phyloP scores from a whole-genome alignment of 1,284 basidiomycete species.

The Pascua guehoae region DNA sequence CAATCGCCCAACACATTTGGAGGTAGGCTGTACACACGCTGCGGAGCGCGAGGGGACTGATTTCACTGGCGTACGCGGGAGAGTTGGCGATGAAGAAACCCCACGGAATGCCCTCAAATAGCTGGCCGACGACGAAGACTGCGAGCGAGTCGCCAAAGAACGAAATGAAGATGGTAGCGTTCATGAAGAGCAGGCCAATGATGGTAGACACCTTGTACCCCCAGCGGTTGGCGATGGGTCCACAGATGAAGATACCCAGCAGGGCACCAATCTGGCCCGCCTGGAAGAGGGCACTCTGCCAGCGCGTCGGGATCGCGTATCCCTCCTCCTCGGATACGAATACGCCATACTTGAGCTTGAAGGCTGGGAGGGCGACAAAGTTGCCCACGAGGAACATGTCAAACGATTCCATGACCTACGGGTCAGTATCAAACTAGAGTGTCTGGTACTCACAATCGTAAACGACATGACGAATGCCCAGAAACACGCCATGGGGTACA shows the following conservation, averaged over 20 bases:
- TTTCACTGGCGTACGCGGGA: conserved; percentile 32
- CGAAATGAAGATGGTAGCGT: background rate
- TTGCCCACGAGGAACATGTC: conserved; percentile 37
- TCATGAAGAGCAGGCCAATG: too few relatives aligned
- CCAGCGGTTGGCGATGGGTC: conserved; percentile 43
- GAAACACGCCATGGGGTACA: conserved; percentile 11
- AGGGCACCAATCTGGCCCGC: conserved; percentile 35
- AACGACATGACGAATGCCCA: conserved; percentile 15
- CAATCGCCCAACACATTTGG: conserved; percentile 1
- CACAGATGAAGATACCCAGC: conserved; percentile 41
- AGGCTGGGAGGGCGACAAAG: conserved; percentile 28
- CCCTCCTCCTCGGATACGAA: conserved; percentile 7
- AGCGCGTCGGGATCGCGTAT: conserved; percentile 28
- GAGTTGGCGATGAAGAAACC: conserved; percentile 14
- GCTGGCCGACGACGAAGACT: too few relatives aligned
- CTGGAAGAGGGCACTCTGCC: conserved; percentile 33
- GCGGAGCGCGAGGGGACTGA: conserved; percentile 32
- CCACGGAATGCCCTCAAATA: too few relatives aligned
- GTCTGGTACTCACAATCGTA: conserved; percentile 1
- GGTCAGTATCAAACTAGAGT: background rate
- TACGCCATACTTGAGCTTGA: conserved; percentile 19
- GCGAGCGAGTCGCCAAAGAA: too few relatives aligned
- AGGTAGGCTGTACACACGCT: conserved; percentile 27
- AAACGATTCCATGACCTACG: conserved; percentile 35
- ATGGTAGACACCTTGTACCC: too few relatives aligned